Evolutionary conservation across 176 grass and related monocot species (phyloP).

Genomic region (Triticum turgidum): DNA sequence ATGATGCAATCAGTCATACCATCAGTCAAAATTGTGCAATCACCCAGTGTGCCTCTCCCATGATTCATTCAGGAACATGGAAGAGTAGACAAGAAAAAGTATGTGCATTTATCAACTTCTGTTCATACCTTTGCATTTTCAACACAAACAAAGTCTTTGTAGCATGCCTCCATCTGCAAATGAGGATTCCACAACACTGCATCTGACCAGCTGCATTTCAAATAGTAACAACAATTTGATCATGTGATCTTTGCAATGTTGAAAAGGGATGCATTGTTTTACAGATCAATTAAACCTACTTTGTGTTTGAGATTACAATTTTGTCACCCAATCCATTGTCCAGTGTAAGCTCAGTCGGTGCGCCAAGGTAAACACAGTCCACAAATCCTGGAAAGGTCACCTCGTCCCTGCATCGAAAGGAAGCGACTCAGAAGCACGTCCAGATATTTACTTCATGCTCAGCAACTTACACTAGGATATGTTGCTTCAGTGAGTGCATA

Average conservation of each 20-base stretch:
- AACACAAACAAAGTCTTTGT: constrained; percentile 97
- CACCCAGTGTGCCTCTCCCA: not conserved
- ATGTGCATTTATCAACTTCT: not conserved
- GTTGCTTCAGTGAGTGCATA: not conserved
- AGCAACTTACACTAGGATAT: constrained; percentile 7
- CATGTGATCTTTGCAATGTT: constrained; percentile 18
- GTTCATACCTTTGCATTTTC: constrained; percentile 86
- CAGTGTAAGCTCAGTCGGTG: constrained; percentile 62
- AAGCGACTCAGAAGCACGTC: constrained; percentile 15
- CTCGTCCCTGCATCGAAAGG: constrained; percentile 62
- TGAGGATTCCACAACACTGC: constrained; percentile 96
- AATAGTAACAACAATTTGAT: constrained; percentile 29
- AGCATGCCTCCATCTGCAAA: constrained; percentile 92
- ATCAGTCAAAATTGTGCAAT: constrained; percentile 30
- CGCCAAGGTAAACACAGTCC: constrained; percentile 80
- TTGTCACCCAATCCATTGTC: constrained; percentile 95
- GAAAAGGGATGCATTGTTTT: not conserved
- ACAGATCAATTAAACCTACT: constrained; percentile 39
- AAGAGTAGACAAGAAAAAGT: not conserved
- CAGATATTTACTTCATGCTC: not conserved
- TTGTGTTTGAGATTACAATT: constrained; percentile 68
- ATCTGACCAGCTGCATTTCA: constrained; percentile 82
- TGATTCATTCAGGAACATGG: constrained; percentile 13
- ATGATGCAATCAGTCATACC: constrained; percentile 22
- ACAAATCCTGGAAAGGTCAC: constrained; percentile 90